These are phyloP conservation scores for Trichocladium uniseriatum DNA, from an alignment of 495 filamentous ascomycete genomes.

Conservation along the genomic window DNA sequence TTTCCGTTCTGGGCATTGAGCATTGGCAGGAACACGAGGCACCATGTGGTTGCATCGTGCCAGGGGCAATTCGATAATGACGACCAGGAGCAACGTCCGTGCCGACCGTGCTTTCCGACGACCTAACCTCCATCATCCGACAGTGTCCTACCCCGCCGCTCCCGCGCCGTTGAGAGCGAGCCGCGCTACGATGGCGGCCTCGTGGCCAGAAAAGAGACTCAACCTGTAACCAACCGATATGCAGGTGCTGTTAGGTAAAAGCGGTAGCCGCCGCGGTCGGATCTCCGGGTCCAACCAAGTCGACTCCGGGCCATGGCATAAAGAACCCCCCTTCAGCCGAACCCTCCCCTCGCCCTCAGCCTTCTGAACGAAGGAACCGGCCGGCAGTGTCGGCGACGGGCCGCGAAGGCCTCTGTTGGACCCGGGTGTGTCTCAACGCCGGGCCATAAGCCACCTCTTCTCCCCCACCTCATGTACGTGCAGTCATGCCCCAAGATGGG, in stretches of 20 bases:
- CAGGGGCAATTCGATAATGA: not conserved
- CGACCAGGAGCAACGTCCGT: not conserved
- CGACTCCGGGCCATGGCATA: not conserved
- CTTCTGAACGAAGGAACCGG: no score
- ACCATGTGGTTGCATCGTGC: constrained; percentile 12
- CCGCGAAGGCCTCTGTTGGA: not conserved
- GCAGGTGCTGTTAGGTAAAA: not conserved
- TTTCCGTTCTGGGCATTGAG: constrained; percentile 5
- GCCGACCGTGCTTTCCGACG: not conserved
- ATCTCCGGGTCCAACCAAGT: not conserved
- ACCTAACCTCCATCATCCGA: no score
- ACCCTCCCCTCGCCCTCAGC: no score
- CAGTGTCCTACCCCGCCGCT: no score
- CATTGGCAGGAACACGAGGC: not conserved
- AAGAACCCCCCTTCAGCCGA: not conserved
- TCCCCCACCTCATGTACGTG: no score
- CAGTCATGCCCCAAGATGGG: no score
- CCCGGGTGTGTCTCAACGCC: not conserved
- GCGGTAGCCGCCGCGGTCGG: not conserved
- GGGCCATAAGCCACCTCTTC: not conserved
- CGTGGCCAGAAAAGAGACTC: not conserved
- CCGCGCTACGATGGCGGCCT: not conserved
- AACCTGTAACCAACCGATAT: constrained; percentile 8
- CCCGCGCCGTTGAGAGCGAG: no score
- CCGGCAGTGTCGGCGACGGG: no score